These are phyloP conservation scores for Calonectria pteridis DNA, from an alignment of 2,329 filamentous ascomycete species.

Conservation along the genomic window DNA sequence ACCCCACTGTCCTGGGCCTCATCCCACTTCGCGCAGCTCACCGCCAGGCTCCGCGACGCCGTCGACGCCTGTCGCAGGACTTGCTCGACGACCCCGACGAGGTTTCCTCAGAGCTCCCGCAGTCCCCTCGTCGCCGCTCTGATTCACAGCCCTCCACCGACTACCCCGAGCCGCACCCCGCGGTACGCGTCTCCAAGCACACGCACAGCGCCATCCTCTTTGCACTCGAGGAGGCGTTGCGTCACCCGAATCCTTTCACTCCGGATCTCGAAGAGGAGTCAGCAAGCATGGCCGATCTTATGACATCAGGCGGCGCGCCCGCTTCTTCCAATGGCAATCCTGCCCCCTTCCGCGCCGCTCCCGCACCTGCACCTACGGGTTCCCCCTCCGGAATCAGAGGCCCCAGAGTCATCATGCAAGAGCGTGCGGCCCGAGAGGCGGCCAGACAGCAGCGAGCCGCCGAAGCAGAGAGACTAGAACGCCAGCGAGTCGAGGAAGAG, in stretches of 20 bases:
- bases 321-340: slow-evolving; percentile 68
- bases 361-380: slow-evolving; percentile 64
- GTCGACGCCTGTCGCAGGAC: slow-evolving; percentile 60
- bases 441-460: slow-evolving; percentile 65
- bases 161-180: slow-evolving; percentile 58
- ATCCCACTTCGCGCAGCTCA: slow-evolving; percentile 56
- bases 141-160: slow-evolving; percentile 49
- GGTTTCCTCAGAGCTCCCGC: slow-evolving; percentile 50
- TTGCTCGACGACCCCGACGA: slow-evolving; percentile 61
- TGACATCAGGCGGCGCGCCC: slow-evolving; percentile 67
- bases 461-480: slow-evolving; percentile 73
- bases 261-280: slow-evolving; percentile 88
- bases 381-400: slow-evolving; percentile 80
- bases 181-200: slow-evolving; percentile 79
- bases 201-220: slow-evolving; percentile 93
- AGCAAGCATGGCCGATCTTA: slow-evolving; percentile 90
- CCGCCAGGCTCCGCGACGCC: slow-evolving; percentile 48
- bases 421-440: slow-evolving; percentile 82
- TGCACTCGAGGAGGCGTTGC: slow-evolving; percentile 90
- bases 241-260: slow-evolving; percentile 85
- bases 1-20: slow-evolving; percentile 43
- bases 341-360: slow-evolving; percentile 58
- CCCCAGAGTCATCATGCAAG: slow-evolving; percentile 92
- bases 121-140: slow-evolving; percentile 42
- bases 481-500: slow-evolving; percentile 70